phyloP scores from a whole-genome alignment of 1,284 basidiomycete species.

The Tremellales sp. region DNA sequence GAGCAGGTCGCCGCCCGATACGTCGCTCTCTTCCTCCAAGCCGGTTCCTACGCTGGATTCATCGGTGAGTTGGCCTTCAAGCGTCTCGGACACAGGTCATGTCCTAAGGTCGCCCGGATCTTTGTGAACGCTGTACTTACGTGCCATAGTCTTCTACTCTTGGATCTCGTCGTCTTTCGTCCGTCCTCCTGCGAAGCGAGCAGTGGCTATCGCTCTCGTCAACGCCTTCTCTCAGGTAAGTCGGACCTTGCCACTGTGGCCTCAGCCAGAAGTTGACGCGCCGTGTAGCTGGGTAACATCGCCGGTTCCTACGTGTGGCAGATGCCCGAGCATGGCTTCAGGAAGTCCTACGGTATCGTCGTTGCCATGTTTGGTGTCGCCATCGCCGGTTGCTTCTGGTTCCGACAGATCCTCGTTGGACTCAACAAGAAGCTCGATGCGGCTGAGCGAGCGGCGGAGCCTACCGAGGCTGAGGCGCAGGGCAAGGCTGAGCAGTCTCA shows the following conservation, averaged over 20 bases:
- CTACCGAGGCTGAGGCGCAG: conserved; percentile 16
- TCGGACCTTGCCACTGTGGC: too few species aligned
- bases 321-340: conserved; percentile 30
- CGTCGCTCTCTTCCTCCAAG: conserved; percentile 46
- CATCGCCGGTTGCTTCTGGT: conserved; percentile 27
- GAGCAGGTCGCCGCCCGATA: conserved; percentile 42
- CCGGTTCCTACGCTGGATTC: conserved; percentile 39
- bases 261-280: too few species aligned
- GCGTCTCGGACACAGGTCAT: too few species aligned
- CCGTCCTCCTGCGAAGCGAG: conserved; percentile 41
- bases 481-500: conserved; percentile 50
- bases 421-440: conserved; percentile 39
- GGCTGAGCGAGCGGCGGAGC: conserved; percentile 27
- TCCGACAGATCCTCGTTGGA: conserved; percentile 29
- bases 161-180: conserved; percentile 45
- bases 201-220: conserved; percentile 36
- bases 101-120: neutral
- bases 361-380: conserved; percentile 35
- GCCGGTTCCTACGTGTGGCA: conserved; percentile 59
- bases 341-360: conserved; percentile 39
- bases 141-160: conserved; percentile 17
- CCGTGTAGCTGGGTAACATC: conserved; percentile 50
- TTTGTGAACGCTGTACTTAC: too few species aligned
- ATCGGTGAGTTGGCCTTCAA: too few species aligned
- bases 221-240: conserved; percentile 50